Base-by-base conservation (phyloP, 192 early-diverging fungal genomes). In the Backusella liffmaniae region DNA sequence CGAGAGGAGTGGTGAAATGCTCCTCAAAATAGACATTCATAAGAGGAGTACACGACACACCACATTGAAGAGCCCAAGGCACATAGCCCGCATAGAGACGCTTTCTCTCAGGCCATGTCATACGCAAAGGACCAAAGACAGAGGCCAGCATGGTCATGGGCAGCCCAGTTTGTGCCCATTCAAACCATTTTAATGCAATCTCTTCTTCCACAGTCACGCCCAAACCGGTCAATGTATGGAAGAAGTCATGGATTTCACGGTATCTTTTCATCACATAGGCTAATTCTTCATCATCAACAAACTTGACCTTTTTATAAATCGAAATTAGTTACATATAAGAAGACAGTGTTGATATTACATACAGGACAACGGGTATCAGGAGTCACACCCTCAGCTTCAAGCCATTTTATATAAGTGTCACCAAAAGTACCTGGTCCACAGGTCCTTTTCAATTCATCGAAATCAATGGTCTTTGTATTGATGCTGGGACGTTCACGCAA, bases 241-340 rank as follows among this genome's bases (percentile, higher is more conserved):
- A 97, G 81, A 98, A 96, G 80, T 99, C 96, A 72, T 98, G 96
- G 39, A 92, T 92, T 86, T 99, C 92, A 26, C 98, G 90, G 77
- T 97, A 97, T 77, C 98, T 86, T 78, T 89, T 88, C 90, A 99
- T 93, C 70, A 99, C 93, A 77, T 97, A 99, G 5, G 95, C 96
- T 34, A 98, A 82, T 73, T 98, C 96, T 39, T 92, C 91, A 84
- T 94, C 93, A 70, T 94, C 90, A 21, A 99, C 93, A 82, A 92
- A 96, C 49, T 91, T 91, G 34, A 99, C 95, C 87, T 36, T 41
- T 41, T 23, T 32, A 18, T 1, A 1, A 10, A 41, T 69, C 32
- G 12, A 12, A 9, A 9, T 16, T 15, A 35, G 26, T 68, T 34
- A 39, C 16, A 12, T 32, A 36, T 15, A 35, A 7, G n/a, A 67